These are phyloP conservation scores for Phyllosticta ampelicida DNA, from an alignment of 2,329 filamentous ascomycete species.

Conservation along the genomic window DNA sequence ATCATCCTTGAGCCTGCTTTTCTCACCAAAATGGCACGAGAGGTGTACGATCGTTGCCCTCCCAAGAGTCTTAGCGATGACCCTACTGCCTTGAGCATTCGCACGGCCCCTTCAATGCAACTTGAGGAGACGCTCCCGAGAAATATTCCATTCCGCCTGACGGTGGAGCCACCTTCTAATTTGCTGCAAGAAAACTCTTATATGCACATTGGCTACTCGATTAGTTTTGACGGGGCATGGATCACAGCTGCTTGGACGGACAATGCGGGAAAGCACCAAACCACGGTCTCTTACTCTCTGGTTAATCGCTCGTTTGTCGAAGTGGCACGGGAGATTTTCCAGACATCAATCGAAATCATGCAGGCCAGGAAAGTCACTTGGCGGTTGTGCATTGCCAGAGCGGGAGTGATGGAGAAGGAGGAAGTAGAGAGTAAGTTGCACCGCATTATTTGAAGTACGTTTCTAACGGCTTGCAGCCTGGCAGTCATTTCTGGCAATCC, in stretches of 20 bases:
- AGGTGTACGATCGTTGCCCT: constrained; percentile 67
- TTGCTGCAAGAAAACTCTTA: constrained; percentile 68
- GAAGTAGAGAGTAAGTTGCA: constrained; percentile 46
- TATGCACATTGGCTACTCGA: constrained; percentile 69
- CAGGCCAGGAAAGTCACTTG: constrained; percentile 60
- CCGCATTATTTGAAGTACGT: neutral
- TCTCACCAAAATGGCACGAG: constrained; percentile 46
- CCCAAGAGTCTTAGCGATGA: constrained; percentile 28
- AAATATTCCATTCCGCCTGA: constrained; percentile 64
- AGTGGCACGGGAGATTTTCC: constrained; percentile 67
- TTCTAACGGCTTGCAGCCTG: constrained; percentile 16
- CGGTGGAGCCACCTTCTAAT: constrained; percentile 56
- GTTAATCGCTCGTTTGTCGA: constrained; percentile 51
- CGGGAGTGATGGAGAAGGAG: constrained; percentile 54
- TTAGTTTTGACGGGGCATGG: constrained; percentile 68
- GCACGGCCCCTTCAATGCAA: constrained; percentile 58
- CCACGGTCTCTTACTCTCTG: constrained; percentile 63
- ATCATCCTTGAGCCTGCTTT: constrained; percentile 42
- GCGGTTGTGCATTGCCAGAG: constrained; percentile 66
- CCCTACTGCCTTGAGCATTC: constrained; percentile 37
- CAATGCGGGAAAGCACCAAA: constrained; percentile 61
- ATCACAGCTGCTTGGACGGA: constrained; percentile 73
- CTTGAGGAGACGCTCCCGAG: constrained; percentile 61
- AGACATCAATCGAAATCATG: constrained; percentile 63
- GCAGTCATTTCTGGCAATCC: constrained; percentile 25